Conservation (phyloP, 2,329 filamentous ascomycete genomes). For the Thyridium curvatum region DNA sequence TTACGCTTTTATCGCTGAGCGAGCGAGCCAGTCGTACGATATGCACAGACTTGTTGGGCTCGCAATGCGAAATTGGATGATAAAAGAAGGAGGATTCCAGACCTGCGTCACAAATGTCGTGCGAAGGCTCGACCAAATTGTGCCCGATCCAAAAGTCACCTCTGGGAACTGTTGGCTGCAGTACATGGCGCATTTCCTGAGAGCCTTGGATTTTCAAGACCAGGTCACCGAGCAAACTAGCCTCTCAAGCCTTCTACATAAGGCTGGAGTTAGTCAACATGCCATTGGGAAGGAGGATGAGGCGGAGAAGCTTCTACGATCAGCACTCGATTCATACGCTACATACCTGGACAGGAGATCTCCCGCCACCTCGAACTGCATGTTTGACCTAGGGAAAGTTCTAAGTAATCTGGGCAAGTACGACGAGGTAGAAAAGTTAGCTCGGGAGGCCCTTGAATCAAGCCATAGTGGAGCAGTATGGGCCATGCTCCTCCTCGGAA, state of each 20-base stretch:
- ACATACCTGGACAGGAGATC: too few relatives aligned
- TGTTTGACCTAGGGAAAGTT: conserved; percentile 6
- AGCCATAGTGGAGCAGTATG: too few relatives aligned
- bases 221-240: too few relatives aligned
- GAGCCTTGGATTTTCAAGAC: too few relatives aligned
- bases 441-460: too few relatives aligned
- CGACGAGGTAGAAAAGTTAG: conserved; percentile 7
- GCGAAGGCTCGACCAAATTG: conserved; percentile 5
- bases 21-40: conserved; percentile 11
- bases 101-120: conserved; percentile 4
- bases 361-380: too few relatives aligned
- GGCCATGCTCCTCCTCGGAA: too few relatives aligned
- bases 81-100: conserved; percentile 3
- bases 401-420: conserved; percentile 3
- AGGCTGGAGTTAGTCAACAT: too few relatives aligned
- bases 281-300: too few relatives aligned
- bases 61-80: conserved; percentile 20
- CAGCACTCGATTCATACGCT: too few relatives aligned
- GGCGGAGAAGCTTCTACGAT: too few relatives aligned
- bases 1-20: conserved; percentile 23
- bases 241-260: too few relatives aligned
- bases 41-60: conserved; percentile 24
- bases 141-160: conserved; percentile 10
- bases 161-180: conserved; percentile 13
- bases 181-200: conserved; percentile 18